phyloP scores from a whole-genome alignment of 139 green algal species.

The Deuterostichococcus epilithicus region DNA sequence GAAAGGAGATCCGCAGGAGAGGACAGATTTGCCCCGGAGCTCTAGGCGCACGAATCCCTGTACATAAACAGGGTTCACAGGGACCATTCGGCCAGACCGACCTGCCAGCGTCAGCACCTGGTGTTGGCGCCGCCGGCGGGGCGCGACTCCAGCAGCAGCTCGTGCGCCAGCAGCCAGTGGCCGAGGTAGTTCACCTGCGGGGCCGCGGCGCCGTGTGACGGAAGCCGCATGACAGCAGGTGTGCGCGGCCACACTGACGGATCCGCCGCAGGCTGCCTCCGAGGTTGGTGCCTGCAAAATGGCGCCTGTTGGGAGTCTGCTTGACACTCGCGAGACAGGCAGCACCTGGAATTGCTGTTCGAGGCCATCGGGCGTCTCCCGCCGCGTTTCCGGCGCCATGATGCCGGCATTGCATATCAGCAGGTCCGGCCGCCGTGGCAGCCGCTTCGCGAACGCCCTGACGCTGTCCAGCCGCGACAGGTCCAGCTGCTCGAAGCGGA shows the following conservation, averaged over 20 bases:
- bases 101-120: background rate
- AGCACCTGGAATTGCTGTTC: slow-evolving; percentile 77
- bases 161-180: slow-evolving; percentile 55
- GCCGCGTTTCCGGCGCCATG: slow-evolving; percentile 51
- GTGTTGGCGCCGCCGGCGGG: background rate
- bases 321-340: too few relatives aligned
- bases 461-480: slow-evolving; percentile 51
- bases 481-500: slow-evolving; percentile 47
- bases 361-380: slow-evolving; percentile 47
- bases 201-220: too few relatives aligned
- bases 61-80: background rate
- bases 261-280: too few relatives aligned
- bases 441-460: slow-evolving; percentile 38
- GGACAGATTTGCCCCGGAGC: background rate
- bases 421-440: slow-evolving; percentile 42
- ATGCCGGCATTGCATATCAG: slow-evolving; percentile 67
- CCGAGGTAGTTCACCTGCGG: slow-evolving; percentile 60
- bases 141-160: slow-evolving; percentile 23
- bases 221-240: background rate
- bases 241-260: background rate
- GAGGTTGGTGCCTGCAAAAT: too few relatives aligned
- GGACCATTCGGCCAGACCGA: background rate
- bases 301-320: background rate
- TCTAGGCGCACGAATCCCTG: too few relatives aligned
- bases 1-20: slow-evolving; percentile 22